Evolutionary conservation across 2,329 filamentous ascomycete genomes (phyloP).

Genomic region (Trichoderma endophyticum): DNA sequence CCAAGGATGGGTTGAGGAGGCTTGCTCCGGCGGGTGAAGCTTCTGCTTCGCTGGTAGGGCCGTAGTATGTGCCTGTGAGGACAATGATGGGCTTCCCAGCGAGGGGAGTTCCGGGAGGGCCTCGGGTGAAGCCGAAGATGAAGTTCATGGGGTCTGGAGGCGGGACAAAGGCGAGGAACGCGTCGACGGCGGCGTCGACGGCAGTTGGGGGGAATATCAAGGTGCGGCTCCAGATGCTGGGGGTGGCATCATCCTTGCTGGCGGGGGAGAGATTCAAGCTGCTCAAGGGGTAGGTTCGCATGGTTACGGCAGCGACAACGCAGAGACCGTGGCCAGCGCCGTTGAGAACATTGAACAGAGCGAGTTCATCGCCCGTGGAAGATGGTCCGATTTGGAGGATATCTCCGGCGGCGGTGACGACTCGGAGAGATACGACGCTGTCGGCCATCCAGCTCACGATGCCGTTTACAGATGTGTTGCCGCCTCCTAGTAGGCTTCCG

Average conservation of each 20-base stretch:
- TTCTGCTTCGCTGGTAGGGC: constrained; percentile 27
- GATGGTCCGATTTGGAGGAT: constrained; percentile 21
- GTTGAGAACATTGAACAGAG: constrained; percentile 31
- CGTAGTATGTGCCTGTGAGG: constrained; percentile 26
- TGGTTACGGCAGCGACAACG: constrained; percentile 30
- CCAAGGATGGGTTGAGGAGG: constrained; percentile 22
- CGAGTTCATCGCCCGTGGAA: constrained; percentile 25
- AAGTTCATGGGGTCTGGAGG: constrained; percentile 21
- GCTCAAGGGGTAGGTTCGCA: constrained; percentile 26
- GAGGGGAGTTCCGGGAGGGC: constrained; percentile 29
- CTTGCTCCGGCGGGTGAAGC: constrained; percentile 16
- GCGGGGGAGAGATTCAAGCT: constrained; percentile 28
- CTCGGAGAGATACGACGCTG: constrained; percentile 27
- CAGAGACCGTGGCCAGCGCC: constrained; percentile 36
- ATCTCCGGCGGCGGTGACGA: constrained; percentile 26
- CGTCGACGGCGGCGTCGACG: constrained; percentile 23
- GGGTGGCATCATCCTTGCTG: constrained; percentile 3
- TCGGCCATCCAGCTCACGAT: constrained; percentile 35
- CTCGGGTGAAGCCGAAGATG: constrained; percentile 28
- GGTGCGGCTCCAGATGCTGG: constrained; percentile 32
- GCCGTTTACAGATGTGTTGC: constrained; percentile 28
- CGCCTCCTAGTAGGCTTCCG: constrained; percentile 29
- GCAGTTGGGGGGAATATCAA: constrained; percentile 29
- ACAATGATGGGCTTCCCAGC: constrained; percentile 31
- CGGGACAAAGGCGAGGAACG: constrained; percentile 25